Evolutionary conservation across 805 yeast species (phyloP).

Genomic region (Debaryomyces hansenii): DNA sequence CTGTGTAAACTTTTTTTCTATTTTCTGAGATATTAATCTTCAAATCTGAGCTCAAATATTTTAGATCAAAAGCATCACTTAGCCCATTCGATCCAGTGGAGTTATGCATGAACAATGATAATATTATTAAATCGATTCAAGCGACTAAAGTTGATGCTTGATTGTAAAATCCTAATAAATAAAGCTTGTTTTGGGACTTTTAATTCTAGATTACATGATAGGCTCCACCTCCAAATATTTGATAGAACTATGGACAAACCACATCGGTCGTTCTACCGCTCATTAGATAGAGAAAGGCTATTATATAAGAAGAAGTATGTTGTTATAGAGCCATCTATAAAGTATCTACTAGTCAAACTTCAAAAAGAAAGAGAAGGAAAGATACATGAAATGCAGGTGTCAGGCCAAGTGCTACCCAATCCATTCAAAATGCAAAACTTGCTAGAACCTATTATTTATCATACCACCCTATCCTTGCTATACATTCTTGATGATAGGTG

Average conservation of each 20-base stretch:
- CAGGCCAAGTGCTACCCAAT: slow-evolving; percentile 1
- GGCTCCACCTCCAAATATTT: neutral
- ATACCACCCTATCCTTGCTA: slow-evolving; percentile 10
- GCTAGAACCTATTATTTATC: slow-evolving; percentile 15
- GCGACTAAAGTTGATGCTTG: neutral
- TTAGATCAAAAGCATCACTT: too few species aligned
- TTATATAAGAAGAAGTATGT: slow-evolving; percentile 9
- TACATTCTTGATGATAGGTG: neutral
- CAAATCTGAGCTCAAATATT: too few species aligned
- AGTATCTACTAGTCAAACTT: slow-evolving; percentile 9
- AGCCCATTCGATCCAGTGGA: neutral
- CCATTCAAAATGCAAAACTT: slow-evolving; percentile 5
- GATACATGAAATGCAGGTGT: neutral
- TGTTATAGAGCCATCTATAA: slow-evolving; percentile 9
- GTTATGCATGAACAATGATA: neutral
- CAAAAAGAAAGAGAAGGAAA: slow-evolving; percentile 9
- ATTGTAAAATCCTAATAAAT: neutral
- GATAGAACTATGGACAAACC: slow-evolving; percentile 15
- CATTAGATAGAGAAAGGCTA: slow-evolving; percentile 10
- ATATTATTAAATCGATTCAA: neutral
- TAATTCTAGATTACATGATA: neutral
- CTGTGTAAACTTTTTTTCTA: neutral
- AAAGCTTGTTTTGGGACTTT: neutral
- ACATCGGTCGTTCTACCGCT: slow-evolving; percentile 16
- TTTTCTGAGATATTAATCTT: neutral